These are phyloP conservation scores for Colletotrichum sp. DNA, from an alignment of 2,329 filamentous ascomycete genomes.

Conservation along the genomic window DNA sequence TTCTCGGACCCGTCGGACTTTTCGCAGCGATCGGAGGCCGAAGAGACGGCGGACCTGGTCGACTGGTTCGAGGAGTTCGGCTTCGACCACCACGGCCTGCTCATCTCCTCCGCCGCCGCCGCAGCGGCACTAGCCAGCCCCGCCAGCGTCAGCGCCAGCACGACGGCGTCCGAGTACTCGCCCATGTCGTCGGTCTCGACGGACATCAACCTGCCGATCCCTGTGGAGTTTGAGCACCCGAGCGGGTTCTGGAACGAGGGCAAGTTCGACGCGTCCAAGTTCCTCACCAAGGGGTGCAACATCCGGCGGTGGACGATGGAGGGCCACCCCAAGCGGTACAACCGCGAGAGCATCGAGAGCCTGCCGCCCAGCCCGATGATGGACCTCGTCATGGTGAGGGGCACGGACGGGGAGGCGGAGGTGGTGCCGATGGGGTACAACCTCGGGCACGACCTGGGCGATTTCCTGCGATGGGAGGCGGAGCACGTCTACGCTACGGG, in stretches of 20 bases:
- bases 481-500: conserved; percentile 48
- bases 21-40: conserved; percentile 42
- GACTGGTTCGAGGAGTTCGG: conserved; percentile 59
- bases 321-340: conserved; percentile 33
- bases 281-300: conserved; percentile 29
- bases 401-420: conserved; percentile 32
- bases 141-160: background rate
- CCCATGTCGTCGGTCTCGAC: conserved; percentile 15
- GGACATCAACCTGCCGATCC: conserved; percentile 41
- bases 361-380: conserved; percentile 58
- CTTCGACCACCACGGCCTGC: conserved; percentile 46
- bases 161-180: background rate
- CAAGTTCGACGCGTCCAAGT: conserved; percentile 34
- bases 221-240: conserved; percentile 37
- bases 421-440: conserved; percentile 66
- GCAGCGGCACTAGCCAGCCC: background rate
- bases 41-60: conserved; percentile 52
- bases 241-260: conserved; percentile 37
- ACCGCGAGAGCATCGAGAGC: conserved; percentile 27
- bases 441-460: conserved; percentile 61
- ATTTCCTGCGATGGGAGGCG: conserved; percentile 63
- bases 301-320: conserved; percentile 42
- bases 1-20: conserved; percentile 48
- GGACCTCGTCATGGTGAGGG: conserved; percentile 46
- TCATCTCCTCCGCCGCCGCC: conserved; percentile 29